Percentiles rank a stretch among this genome's conserved stretches.
phyloP scores from a whole-genome alignment of 352 stramenopile genomes.

The Phytophthora agathidicida region DNA sequence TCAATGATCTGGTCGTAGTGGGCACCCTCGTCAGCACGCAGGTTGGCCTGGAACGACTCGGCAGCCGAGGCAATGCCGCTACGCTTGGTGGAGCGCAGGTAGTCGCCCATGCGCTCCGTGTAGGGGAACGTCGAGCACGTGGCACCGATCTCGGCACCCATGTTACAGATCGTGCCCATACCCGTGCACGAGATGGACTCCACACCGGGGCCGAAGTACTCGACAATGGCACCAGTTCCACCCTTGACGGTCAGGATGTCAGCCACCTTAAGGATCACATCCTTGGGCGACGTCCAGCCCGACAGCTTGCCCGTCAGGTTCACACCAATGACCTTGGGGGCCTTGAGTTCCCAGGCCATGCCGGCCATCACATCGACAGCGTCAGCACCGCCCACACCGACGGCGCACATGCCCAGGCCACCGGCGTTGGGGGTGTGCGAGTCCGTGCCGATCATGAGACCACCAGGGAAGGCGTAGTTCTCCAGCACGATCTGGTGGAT shows the following conservation, averaged over 20 bases:
- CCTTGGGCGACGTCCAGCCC: slow-evolving; percentile 94
- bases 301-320: slow-evolving; percentile 93
- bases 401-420: slow-evolving; percentile 93
- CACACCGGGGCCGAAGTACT: slow-evolving; percentile 94
- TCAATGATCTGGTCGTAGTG: slow-evolving; percentile 95
- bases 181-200: slow-evolving; percentile 94
- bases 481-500: slow-evolving; percentile 96
- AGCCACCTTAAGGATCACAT: slow-evolving; percentile 95
- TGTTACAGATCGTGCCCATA: slow-evolving; percentile 96
- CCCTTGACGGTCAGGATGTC: slow-evolving; percentile 95
- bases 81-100: slow-evolving; percentile 90
- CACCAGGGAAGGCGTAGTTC: slow-evolving; percentile 95
- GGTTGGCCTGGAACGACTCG: slow-evolving; percentile 87
- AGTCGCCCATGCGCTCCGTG: slow-evolving; percentile 92
- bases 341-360: slow-evolving; percentile 95
- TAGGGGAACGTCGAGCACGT: slow-evolving; percentile 95
- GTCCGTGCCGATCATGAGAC: slow-evolving; percentile 95
- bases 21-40: slow-evolving; percentile 89
- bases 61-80: slow-evolving; percentile 90
- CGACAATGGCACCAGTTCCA: slow-evolving; percentile 92
- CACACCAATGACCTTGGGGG: slow-evolving; percentile 95
- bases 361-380: slow-evolving; percentile 94
- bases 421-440: slow-evolving; percentile 94
- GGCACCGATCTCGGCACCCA: slow-evolving; percentile 94
- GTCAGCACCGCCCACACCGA: slow-evolving; percentile 93